Base-by-base conservation (phyloP, 345 rosid genomes). In the Draba incana region DNA sequence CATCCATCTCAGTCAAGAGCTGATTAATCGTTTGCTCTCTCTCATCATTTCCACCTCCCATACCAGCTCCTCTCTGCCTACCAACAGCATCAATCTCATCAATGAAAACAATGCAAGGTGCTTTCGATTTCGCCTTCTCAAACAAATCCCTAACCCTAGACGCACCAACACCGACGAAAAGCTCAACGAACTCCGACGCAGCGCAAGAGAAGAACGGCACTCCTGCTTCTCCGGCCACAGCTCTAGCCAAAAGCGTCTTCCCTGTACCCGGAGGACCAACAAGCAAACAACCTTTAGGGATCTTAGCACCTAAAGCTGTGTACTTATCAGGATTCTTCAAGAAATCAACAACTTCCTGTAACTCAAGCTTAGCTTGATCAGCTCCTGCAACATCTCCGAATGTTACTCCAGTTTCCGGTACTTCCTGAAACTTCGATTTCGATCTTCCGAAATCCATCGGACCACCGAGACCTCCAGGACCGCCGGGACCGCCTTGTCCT, bases 31-130 rank as follows among this genome's bases (percentile, higher is more conserved):
- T 90, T 78, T 90, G 97, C 68, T 92, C 98, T 25, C 93, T 90
- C 81, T 92, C 97, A 66, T 92, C 97, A 65, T 89, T 89, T 57
- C 97, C 98, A 48, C 97, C 98, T 57, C 97, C 97, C 53, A 86
- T 81, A 11, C 97, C 98, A 10, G 96, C 95, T 69, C 98, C 98
- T 76, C 98, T 86, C 78, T 92, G 95, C 76, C 98, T 82, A 44
- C 93, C 94, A 13, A 90, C 98, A 3, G 89, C 98, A 57, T 85
- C 96, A 77, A 93, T 93, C 73, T 93, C 98, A 80, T 92, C 96
- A 4, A 88, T 88, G 39, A 92, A 88, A 49, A 83, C 98, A 72
- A 85, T 84, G 66, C 88, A 87, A 2, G 96, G 95, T 0, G 97
- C 97, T 64, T 86, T 92, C 1, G 90, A 72, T 57, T 92, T 88